phyloP scores from a whole-genome alignment of 1,284 basidiomycete genomes.

The Anthracocystis walkeri region DNA sequence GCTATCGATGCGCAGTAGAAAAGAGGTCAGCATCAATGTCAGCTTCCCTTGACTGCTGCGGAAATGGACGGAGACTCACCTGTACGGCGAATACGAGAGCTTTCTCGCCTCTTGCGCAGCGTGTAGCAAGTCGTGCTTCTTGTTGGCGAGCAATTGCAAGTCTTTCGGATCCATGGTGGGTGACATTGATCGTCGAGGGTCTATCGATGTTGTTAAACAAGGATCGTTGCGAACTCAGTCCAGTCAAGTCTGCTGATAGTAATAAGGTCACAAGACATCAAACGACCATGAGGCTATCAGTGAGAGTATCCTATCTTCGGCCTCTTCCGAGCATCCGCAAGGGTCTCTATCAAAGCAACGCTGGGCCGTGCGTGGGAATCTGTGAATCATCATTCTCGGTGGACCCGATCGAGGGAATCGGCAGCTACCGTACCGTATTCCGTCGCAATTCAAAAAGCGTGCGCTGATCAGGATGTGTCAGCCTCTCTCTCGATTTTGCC shows the following conservation, averaged over 20 bases:
- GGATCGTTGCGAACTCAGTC: background rate
- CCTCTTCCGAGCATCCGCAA: conserved; percentile 10
- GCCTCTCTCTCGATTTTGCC: background rate
- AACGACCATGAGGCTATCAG: background rate
- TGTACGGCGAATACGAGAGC: conserved; percentile 65
- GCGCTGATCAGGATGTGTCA: conserved; percentile 4
- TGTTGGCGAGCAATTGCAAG: conserved; percentile 37
- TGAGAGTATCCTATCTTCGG: background rate
- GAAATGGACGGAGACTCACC: conserved; percentile 25
- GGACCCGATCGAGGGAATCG: conserved; percentile 1
- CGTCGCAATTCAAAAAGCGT: background rate
- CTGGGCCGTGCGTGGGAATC: conserved; percentile 5
- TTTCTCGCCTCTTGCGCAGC: conserved; percentile 59
- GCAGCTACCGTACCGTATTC: background rate
- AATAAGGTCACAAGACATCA: conserved; percentile 8
- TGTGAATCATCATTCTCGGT: background rate
- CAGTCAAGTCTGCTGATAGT: no score
- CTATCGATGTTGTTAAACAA: no score
- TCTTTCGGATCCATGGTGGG: conserved; percentile 39
- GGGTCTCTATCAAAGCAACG: background rate
- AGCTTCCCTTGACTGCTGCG: background rate
- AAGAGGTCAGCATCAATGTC: background rate
- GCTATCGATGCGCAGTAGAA: conserved; percentile 70
- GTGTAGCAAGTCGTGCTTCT: conserved; percentile 53
- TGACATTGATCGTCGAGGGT: background rate